Percentiles rank a stretch among this genome's conserved stretches.
Evolutionary conservation across 2,329 filamentous ascomycete species (phyloP).

Genomic region (Alternaria dauci): DNA sequence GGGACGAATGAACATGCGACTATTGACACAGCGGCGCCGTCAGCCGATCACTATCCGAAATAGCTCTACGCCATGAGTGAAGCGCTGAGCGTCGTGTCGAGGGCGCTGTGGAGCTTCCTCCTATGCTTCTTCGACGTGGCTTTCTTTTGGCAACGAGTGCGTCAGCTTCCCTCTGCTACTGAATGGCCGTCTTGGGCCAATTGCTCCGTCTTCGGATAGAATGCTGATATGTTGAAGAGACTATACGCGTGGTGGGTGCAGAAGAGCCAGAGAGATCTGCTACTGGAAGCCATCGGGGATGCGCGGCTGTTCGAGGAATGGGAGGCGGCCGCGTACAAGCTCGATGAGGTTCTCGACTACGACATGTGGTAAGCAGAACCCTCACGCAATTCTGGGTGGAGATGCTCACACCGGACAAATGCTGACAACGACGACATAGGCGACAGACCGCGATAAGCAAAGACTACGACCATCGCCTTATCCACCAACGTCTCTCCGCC

Average conservation of each 20-base stretch:
- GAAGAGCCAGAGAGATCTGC: constrained; percentile 70
- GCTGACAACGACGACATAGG: constrained; percentile 59
- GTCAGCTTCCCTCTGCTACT: constrained; percentile 19
- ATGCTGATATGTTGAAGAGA: constrained; percentile 62
- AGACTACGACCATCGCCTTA: constrained; percentile 86
- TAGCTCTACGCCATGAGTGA: constrained; percentile 33
- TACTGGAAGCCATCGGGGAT: constrained; percentile 70
- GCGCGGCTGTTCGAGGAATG: constrained; percentile 83
- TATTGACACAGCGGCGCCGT: constrained; percentile 25
- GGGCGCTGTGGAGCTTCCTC: constrained; percentile 38
- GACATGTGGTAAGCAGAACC: constrained; percentile 72
- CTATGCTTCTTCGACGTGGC: constrained; percentile 49
- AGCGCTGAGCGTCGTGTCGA: constrained; percentile 14
- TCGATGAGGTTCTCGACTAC: constrained; percentile 83
- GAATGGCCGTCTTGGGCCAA: not conserved
- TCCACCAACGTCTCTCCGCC: constrained; percentile 76
- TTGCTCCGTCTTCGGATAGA: not conserved
- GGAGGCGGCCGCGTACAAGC: constrained; percentile 81
- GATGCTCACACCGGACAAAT: constrained; percentile 1
- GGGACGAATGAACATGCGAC: constrained; percentile 39
- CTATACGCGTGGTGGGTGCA: constrained; percentile 71
- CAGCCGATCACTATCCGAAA: constrained; percentile 24
- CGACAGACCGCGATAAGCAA: constrained; percentile 81
- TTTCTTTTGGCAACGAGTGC: constrained; percentile 54
- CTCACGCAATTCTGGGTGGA: not conserved